Percentiles rank a stretch among this genome's conserved stretches.
These are phyloP conservation scores for Rhazya stricta DNA, from an alignment of 257 asterid genomes.

Conservation along the genomic window DNA sequence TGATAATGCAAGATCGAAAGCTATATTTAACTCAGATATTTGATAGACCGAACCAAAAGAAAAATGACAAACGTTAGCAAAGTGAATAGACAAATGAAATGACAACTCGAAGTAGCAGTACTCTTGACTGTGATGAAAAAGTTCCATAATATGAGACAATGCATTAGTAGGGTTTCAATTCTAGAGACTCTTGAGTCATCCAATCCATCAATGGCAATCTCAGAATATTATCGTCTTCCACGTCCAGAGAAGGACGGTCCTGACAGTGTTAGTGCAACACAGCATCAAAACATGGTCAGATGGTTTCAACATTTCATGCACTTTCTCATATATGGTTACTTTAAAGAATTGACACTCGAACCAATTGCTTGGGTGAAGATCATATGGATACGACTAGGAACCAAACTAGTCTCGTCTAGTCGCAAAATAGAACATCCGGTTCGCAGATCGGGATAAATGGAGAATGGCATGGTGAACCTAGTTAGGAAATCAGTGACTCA, in stretches of 20 bases:
- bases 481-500: no score
- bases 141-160: constrained; percentile 6
- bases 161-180: background rate
- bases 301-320: background rate
- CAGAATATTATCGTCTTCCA: constrained; percentile 13
- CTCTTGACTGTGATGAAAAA: background rate
- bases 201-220: constrained; percentile 14
- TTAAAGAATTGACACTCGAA: background rate
- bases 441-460: no score
- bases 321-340: background rate
- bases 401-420: background rate
- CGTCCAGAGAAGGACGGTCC: constrained; percentile 16
- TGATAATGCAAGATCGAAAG: no score
- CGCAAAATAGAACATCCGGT: background rate
- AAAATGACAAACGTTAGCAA: background rate
- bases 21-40: no score
- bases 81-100: constrained; percentile 19
- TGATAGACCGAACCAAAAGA: no score
- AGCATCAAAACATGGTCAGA: background rate
- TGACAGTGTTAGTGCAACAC: background rate
- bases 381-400: background rate
- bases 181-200: constrained; percentile 9
- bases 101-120: constrained; percentile 3
- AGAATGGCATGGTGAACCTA: background rate
- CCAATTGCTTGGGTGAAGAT: background rate